Conservation (phyloP, 2,329 filamentous ascomycete species). For the Aspergillus pseudotamarii region DNA sequence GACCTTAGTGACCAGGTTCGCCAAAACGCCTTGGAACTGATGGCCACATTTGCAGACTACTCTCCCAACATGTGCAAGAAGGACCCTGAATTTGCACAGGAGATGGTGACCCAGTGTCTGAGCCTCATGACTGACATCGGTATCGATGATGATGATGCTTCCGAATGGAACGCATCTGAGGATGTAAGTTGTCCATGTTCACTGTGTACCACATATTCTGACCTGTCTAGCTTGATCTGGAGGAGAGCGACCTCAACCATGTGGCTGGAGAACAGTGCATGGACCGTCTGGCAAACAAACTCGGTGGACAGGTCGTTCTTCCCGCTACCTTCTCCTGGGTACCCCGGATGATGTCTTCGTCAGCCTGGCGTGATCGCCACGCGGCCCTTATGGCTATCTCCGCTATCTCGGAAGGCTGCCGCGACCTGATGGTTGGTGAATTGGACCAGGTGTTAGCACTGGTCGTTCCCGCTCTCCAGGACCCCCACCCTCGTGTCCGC, state of each 20-base stretch:
- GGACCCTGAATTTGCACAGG: constrained; percentile 84
- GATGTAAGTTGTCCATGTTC: constrained; percentile 64
- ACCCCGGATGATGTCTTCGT: constrained; percentile 94
- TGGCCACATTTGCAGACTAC: constrained; percentile 97
- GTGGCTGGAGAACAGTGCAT: constrained; percentile 98
- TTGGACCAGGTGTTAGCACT: constrained; percentile 91
- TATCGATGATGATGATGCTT: constrained; percentile 88
- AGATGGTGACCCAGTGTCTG: constrained; percentile 98
- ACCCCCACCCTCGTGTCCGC: constrained; percentile 88
- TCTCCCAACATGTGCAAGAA: constrained; percentile 94
- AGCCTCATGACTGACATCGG: constrained; percentile 98
- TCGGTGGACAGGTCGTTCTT: constrained; percentile 89
- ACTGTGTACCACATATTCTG: neutral
- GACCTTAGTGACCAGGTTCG: constrained; percentile 86
- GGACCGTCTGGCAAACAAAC: constrained; percentile 95
- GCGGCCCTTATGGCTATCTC: constrained; percentile 98
- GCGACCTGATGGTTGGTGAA: constrained; percentile 93
- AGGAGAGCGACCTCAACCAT: constrained; percentile 96
- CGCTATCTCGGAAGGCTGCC: constrained; percentile 95
- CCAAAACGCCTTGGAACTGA: constrained; percentile 93
- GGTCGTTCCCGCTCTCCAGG: constrained; percentile 87
- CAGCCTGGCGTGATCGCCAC: constrained; percentile 91
- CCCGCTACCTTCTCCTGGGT: constrained; percentile 96
- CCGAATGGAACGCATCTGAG: constrained; percentile 90
- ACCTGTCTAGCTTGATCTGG: constrained; percentile 72